Base-by-base conservation (phyloP, 2,329 filamentous ascomycete species). In the Colletotrichum brevisporum region DNA sequence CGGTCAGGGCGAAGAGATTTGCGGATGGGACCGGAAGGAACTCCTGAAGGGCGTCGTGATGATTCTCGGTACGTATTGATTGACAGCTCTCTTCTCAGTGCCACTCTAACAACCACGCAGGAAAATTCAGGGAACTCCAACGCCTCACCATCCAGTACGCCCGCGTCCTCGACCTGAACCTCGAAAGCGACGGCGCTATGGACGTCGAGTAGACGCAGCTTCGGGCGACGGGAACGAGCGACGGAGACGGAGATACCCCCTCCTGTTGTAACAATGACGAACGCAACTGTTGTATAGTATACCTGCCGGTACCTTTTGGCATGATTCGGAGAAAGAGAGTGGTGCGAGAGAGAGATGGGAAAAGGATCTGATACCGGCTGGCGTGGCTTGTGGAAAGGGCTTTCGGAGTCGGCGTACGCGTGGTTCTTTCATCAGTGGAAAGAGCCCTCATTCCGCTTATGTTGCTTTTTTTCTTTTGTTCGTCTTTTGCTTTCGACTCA, bases 91-190 rank as follows among this genome's bases (percentile, higher is more conserved):
- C 5, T 43, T 31, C 31, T 12, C 18, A 6, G 3, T 10, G 39
- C 47, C 26, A 39, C 26, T 61, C 80, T 85, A 78, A 85, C 75
- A 53, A 10, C 27, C 3, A 41, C 4, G 39, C 74, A 97, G 94
- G 94, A 69, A 98, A 98, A 90, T 95, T 96, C 81, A 91, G 96
- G 65, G 97, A 98, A 77, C 85, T 99, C 36, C 96, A 99, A 80
- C 89, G 96, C 27, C 88, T 98, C 50, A 97, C 94, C n/a, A 93
- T 98, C 27, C 95, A 97, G 71, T 98, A 98, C 79, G 95, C 95
- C 13, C 90, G 93, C 71, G 84, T 94, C n/a, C 84, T 97, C 24
- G 92, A 92, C 64, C 83, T 93, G 45, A 86, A 84, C 6, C 73
- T 84, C 6, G 83, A 85, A 53, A 83, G 84, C 21, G 82, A 84